Conservation (phyloP, 768 basidiomycete species). For the Lentinula lateritia region DNA sequence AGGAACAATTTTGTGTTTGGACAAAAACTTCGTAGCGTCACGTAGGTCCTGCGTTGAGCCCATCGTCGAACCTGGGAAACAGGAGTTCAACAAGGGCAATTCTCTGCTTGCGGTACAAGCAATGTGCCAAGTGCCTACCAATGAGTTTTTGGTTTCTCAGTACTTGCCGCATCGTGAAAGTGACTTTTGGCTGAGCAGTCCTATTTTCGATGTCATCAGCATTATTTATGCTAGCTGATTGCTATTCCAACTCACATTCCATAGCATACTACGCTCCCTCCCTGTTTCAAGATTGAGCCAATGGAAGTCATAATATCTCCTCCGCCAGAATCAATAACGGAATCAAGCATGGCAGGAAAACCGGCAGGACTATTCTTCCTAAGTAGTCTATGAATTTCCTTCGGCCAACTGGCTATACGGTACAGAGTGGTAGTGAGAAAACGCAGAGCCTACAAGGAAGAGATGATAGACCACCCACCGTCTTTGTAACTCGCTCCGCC, state of each 20-base stretch:
- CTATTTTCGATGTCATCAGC: conserved; percentile 24
- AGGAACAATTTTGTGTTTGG: conserved; percentile 61
- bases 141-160: conserved; percentile 68
- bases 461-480: conserved; percentile 26
- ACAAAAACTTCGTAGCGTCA: conserved; percentile 67
- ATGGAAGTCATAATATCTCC: conserved; percentile 55
- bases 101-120: background rate
- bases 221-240: background rate
- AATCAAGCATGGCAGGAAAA: conserved; percentile 34
- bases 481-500: conserved; percentile 75
- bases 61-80: conserved; percentile 71
- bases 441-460: background rate
- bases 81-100: background rate
- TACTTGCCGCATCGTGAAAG: conserved; percentile 75
- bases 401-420: conserved; percentile 45
- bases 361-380: conserved; percentile 22
- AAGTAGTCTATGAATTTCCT: conserved; percentile 38
- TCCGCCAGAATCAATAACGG: conserved; percentile 67
- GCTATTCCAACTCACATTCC: conserved; percentile 45
- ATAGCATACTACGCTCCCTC: conserved; percentile 58
- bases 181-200: conserved; percentile 55
- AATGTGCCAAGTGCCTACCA: conserved; percentile 32
- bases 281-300: conserved; percentile 44
- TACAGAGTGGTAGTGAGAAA: too few relatives aligned
- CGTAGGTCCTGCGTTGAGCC: conserved; percentile 71